Evolutionary conservation across 768 basidiomycete species (phyloP), one percentile per base, ranked within the genome.

Genomic region (Galerina marginata): DNA sequence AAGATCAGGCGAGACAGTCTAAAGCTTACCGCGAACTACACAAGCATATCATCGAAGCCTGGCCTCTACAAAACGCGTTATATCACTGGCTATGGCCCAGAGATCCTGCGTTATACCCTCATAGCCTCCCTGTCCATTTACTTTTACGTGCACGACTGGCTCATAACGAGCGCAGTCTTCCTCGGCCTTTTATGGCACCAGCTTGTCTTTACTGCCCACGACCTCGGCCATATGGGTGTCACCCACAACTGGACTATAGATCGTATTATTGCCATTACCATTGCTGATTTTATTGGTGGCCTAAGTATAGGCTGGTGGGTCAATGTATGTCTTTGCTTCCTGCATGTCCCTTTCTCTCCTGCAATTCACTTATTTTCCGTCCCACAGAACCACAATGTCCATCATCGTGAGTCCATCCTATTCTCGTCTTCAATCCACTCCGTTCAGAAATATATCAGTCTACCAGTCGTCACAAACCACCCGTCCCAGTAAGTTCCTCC

Each of bases 281-380:
- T 98, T 46, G 92, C 96, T 0, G 86, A 95, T 72, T 93, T 89
- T 68, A 79, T 95, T 48, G 97, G 97, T 25, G 97, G 97, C 4
- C 79, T 99, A 54, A 97, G 95, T 71, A 83, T 97, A 23, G 93
- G 95, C 42, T 99, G 97, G 97, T 99, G 96, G 96, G 92, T 94
- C 42, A 85, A 95, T 72, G 95, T 96, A 67, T 78, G 95, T 87
- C n/a, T 11, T 51, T 39, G 10, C 59, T 53, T 53, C 40, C 25
- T 36, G 14, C 37, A n/a, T 43, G 33, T n/a, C 26, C 54, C 37
- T 39, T 58, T 11, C 1, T 38, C 59, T 64, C 46, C 65, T 56
- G 12, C 23, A 40, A 54, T 58, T 58, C 29, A 63, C 49, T 38
- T 40, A 51, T 20, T 20, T 48, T 25, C 37, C 51, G 29, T 51